Base-by-base conservation (phyloP, 441 rosid genomes). In the Hura crepitans region DNA sequence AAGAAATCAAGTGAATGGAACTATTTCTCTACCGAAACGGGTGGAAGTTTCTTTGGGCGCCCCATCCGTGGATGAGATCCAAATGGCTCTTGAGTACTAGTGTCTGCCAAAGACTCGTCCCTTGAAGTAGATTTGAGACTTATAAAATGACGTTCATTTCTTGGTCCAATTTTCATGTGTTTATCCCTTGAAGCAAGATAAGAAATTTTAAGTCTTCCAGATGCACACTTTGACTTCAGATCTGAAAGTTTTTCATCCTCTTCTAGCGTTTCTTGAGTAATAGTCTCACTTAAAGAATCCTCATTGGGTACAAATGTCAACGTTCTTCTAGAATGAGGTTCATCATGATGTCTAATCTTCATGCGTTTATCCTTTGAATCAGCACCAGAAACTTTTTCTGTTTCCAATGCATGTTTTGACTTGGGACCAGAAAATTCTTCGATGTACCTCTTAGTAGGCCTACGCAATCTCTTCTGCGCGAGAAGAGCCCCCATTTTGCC, bases 361-460 rank as follows among this genome's bases (percentile, higher is more conserved):
- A 66, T 67, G 73, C 37, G 58, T 68, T 82, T 79, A 74, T 74
- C 78, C 74, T 72, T 68, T 58, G 70, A 72, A 61, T 68, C 22
- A 65, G 73, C 42, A 39, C 57, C 27, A 64, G 71, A 69, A 74
- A 46, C 42, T 39, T 63, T 76, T 62, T 70, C 72, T 70, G 62
- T 59, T 65, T 72, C 49, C 42, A 70, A 25, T 1, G 51, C 47
- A 68, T 62, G 68, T 68, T 71, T 75, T 14, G 75, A 57, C 68
- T 78, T 70, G 64, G 75, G 43, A n/a, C 72, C 75, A 49, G 85
- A 79, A 68, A 66, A 72, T 81, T 86, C 89, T 77, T 90, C 90
- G 49, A 82, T 75, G 45, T 75, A 84, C 80, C 90, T 84, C 78
- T 57, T 78, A 5, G 86, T 81, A 72, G 87, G 84, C 71, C 70